A percentile compares a stretch with the other conserved stretches of the same genome.
Evolutionary conservation across 2,329 filamentous ascomycete genomes (phyloP).

Genomic region (Cladosporium sp.): DNA sequence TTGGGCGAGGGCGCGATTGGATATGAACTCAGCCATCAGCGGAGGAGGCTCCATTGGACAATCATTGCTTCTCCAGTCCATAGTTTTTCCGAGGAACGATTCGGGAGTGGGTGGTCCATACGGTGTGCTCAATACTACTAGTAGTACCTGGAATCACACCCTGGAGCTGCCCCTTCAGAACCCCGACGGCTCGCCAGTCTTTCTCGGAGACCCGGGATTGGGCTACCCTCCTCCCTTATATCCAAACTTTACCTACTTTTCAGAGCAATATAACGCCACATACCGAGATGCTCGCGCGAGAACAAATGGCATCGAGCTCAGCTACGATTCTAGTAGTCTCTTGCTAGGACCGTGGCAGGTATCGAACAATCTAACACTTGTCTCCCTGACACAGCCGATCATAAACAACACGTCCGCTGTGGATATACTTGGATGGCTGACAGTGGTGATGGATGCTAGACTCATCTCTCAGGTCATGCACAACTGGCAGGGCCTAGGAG

Average conservation of each 20-base stretch:
- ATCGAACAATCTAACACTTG: conserved; percentile 67
- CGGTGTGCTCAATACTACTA: conserved; percentile 63
- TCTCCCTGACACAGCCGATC: conserved; percentile 78
- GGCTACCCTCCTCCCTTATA: conserved; percentile 71
- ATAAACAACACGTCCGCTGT: conserved; percentile 57
- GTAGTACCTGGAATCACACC: conserved; percentile 38
- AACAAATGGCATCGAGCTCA: conserved; percentile 33
- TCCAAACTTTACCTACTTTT: conserved; percentile 67
- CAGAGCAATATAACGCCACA: conserved; percentile 31
- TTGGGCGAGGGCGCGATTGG: conserved; percentile 57
- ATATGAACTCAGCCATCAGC: conserved; percentile 67
- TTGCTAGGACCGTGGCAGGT: conserved; percentile 70
- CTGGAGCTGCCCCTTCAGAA: conserved; percentile 59
- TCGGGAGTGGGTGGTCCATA: conserved; percentile 47
- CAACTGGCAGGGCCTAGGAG: conserved; percentile 65
- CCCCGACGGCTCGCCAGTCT: conserved; percentile 53
- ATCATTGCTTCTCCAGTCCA: conserved; percentile 60
- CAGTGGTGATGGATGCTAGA: conserved; percentile 65
- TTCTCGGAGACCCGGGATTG: conserved; percentile 56
- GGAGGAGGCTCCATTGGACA: conserved; percentile 43
- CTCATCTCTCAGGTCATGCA: conserved; percentile 58
- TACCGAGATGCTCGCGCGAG: conserved; percentile 34
- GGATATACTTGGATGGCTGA: conserved; percentile 77
- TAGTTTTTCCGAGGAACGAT: conserved; percentile 65
- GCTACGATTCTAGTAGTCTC: conserved; percentile 47